Evolutionary conservation across 1,284 basidiomycete genomes (phyloP), one percentile per base, ranked within the genome.

Genomic region (Pseudozyma hubeiensis): DNA sequence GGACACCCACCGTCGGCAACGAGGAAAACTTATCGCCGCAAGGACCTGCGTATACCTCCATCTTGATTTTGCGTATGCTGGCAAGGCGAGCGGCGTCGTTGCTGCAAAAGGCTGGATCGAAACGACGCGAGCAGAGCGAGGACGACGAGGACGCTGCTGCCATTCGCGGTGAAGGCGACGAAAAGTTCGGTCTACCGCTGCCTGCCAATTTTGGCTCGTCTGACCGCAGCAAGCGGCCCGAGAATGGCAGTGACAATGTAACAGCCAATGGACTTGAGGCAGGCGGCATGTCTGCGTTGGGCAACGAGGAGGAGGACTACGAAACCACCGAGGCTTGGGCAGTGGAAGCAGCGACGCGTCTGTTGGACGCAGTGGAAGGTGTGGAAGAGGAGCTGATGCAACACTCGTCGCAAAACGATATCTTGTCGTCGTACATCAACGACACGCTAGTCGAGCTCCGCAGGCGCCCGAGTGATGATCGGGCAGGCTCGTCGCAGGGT

Each of bases 111-210:
- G 70, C 73, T 6, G 81, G 81, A 16, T 64, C 70, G 4, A 67
- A 67, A 33, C 48, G 37, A 24, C 49, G 19, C 33, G 40, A 50
- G 1, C 37, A 53, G 24, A 43, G 29, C 29, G 60, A 58, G 19
- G 64, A 61, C 10, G 57, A 54, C 5, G 55, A 61, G 29, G 68
- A 67, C 44, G 64, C 64, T 3, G 62, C 67, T 11, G 56, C 67
- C 11, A 58, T 64, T 19, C 64, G 60, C 24, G 60, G 66, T 24
- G 65, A 77, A 37, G 66, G 76, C 24, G 78, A 75, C 31, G 79
- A 81, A 13, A 68, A 64, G 53, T 83, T 83, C 33, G 81, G 81
- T 14, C 57, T 81, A 39, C 81, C 81, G 7, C 46, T 80, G 34
- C 75, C 79, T 7, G 59, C 64, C 44, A 71, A 69, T 24, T 62